Conservation (phyloP, 768 basidiomycete species). For the Trametes cingulata region DNA sequence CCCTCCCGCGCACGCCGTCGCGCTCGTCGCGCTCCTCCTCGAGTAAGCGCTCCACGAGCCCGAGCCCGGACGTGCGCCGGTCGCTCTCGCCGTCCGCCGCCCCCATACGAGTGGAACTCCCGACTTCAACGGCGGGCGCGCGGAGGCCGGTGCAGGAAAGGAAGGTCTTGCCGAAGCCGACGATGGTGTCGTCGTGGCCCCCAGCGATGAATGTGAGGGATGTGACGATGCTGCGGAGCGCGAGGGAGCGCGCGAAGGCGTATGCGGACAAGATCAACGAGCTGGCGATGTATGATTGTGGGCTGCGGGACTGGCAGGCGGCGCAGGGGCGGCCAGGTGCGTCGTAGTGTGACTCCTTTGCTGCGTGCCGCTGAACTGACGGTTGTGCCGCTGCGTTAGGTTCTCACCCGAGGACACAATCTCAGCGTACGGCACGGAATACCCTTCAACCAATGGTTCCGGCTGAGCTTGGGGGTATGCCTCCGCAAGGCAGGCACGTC, state of each 20-base stretch:
- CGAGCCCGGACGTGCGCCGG: conserved; percentile 15
- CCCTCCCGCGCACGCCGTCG: conserved; percentile 71
- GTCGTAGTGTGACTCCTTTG: neutral
- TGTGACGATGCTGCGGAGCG: conserved; percentile 51
- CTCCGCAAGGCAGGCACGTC: conserved; percentile 58
- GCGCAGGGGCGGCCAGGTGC: conserved; percentile 58
- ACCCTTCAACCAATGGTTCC: conserved; percentile 2
- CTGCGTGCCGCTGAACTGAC: neutral
- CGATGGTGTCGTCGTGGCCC: conserved; percentile 44
- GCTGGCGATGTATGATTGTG: conserved; percentile 71
- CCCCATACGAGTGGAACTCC: neutral
- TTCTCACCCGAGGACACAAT: conserved; percentile 7
- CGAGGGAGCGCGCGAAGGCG: conserved; percentile 66
- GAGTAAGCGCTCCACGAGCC: conserved; percentile 13
- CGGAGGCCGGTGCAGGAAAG: neutral
- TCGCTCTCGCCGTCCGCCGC: conserved; percentile 24
- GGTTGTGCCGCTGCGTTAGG: neutral
- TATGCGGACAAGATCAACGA: conserved; percentile 88
- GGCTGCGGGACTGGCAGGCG: conserved; percentile 73
- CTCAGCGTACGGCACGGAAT: conserved; percentile 13
- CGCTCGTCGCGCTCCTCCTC: conserved; percentile 38
- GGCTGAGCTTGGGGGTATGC: conserved; percentile 11
- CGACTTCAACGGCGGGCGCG: neutral
- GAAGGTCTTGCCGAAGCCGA: conserved; percentile 31
- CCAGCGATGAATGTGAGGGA: conserved; percentile 73